Conservation (phyloP, 2,329 filamentous ascomycete species). For the Elsinoe arachidis region DNA sequence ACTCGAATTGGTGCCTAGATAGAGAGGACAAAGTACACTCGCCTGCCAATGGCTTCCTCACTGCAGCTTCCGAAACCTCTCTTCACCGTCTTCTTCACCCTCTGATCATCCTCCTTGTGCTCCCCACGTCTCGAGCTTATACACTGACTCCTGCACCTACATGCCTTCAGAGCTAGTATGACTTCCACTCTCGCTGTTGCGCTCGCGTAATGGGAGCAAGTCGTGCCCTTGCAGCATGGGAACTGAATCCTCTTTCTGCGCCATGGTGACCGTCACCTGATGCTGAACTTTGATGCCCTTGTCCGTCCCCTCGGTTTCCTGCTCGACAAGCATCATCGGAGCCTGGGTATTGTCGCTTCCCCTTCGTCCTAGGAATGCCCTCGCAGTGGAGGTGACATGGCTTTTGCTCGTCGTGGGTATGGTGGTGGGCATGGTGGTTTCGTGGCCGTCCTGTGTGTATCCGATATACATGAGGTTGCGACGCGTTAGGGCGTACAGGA, state of each 20-base stretch:
- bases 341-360: background rate
- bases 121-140: background rate
- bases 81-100: background rate
- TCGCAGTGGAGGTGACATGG: background rate
- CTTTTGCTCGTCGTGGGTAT: background rate
- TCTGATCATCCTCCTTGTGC: background rate
- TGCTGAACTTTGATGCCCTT: slow-evolving; percentile 4
- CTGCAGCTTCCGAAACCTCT: background rate
- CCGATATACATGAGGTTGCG: slow-evolving; percentile 43
- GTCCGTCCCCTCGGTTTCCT: background rate
- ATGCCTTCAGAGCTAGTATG: background rate
- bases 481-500: slow-evolving; percentile 51
- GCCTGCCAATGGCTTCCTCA: background rate
- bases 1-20: too few relatives aligned
- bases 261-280: background rate
- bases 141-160: background rate
- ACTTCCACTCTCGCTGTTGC: background rate
- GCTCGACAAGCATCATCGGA: too few relatives aligned
- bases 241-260: background rate
- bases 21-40: background rate
- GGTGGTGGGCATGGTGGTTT: background rate
- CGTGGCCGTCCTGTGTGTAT: slow-evolving; percentile 18
- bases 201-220: background rate
- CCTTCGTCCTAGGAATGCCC: background rate
- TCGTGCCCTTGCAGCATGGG: background rate